These are phyloP conservation scores for Kwoniella sp. DNA, from an alignment of 768 basidiomycete genomes.

Conservation along the genomic window DNA sequence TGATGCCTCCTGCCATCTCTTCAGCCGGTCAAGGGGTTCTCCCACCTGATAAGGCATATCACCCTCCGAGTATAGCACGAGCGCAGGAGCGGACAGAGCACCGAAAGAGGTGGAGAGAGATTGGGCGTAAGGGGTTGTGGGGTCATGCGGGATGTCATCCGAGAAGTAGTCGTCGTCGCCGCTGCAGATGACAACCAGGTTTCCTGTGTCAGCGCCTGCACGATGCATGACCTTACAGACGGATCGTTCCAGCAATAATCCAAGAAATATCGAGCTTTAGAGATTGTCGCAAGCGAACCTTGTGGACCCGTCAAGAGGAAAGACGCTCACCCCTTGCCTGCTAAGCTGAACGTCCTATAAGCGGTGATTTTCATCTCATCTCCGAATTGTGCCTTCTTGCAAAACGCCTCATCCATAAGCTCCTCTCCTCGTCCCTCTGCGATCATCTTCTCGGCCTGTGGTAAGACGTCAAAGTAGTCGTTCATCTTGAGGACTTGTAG, in stretches of 20 bases:
- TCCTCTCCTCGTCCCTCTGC: constrained; percentile 42
- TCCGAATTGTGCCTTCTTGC: constrained; percentile 12
- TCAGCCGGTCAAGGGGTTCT: constrained; percentile 16
- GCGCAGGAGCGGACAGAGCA: constrained; percentile 37
- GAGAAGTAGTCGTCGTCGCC: constrained; percentile 56
- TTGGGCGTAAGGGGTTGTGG: constrained; percentile 30
- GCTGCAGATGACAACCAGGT: constrained; percentile 19
- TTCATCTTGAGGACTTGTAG: constrained; percentile 5
- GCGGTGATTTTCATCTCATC: constrained; percentile 34
- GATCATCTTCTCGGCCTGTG: constrained; percentile 36
- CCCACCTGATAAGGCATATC: constrained; percentile 36
- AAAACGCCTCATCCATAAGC: constrained; percentile 32
- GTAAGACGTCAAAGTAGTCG: constrained; percentile 18
- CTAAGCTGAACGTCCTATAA: constrained; percentile 45
- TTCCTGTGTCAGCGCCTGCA: too few relatives aligned
- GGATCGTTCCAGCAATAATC: too few relatives aligned
- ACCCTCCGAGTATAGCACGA: constrained; percentile 44
- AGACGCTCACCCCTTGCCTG: constrained; percentile 43
- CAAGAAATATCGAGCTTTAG: too few relatives aligned
- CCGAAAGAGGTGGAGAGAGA: constrained; percentile 53
- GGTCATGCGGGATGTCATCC: constrained; percentile 40
- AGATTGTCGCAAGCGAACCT: too few relatives aligned
- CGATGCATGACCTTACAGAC: too few relatives aligned
- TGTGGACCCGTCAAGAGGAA: not conserved
- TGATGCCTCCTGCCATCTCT: constrained; percentile 37